These are phyloP conservation scores for Mortierella hygrophila DNA, from an alignment of 192 early-diverging fungal species.

Conservation along the genomic window DNA sequence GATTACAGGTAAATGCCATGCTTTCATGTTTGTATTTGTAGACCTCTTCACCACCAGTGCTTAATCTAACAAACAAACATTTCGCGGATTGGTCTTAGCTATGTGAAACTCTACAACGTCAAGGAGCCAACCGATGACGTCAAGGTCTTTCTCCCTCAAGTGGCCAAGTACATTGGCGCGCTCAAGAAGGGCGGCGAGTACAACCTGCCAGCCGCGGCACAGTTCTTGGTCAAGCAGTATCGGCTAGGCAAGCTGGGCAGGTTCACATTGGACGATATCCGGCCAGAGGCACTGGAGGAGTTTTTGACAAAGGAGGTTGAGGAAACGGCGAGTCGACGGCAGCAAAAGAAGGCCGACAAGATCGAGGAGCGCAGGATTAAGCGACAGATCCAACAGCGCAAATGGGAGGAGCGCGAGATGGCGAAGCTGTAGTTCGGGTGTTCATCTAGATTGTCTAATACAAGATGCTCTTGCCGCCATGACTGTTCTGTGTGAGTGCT, in stretches of 20 bases:
- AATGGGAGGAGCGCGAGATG: conserved; percentile 30
- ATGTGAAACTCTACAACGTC: conserved; percentile 66
- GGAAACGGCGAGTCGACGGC: conserved; percentile 51
- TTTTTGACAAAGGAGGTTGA: conserved; percentile 58
- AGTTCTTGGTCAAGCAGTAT: conserved; percentile 82
- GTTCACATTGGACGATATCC: conserved; percentile 87
- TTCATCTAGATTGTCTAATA: not conserved
- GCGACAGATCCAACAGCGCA: conserved; percentile 31
- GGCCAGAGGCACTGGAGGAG: conserved; percentile 58
- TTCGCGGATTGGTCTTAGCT: conserved; percentile 47
- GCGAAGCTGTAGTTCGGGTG: conserved; percentile 15
- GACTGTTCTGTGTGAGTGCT: not conserved
- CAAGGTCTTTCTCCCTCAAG: conserved; percentile 68
- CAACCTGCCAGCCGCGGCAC: conserved; percentile 75
- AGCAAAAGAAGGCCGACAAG: conserved; percentile 63
- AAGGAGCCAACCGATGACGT: conserved; percentile 80
- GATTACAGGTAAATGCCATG: conserved; percentile 58
- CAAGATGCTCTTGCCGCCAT: not conserved
- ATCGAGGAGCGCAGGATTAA: conserved; percentile 57
- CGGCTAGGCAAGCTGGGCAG: conserved; percentile 86
- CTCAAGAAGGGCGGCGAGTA: conserved; percentile 73
- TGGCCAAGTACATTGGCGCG: conserved; percentile 78
- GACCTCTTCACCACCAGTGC: no score
- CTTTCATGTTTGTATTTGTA: no score
- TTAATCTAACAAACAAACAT: not conserved